A percentile compares a stretch with the other conserved stretches of the same genome.
phyloP scores from a whole-genome alignment of 2,329 filamentous ascomycete genomes.

The Zymoseptoria brevis region DNA sequence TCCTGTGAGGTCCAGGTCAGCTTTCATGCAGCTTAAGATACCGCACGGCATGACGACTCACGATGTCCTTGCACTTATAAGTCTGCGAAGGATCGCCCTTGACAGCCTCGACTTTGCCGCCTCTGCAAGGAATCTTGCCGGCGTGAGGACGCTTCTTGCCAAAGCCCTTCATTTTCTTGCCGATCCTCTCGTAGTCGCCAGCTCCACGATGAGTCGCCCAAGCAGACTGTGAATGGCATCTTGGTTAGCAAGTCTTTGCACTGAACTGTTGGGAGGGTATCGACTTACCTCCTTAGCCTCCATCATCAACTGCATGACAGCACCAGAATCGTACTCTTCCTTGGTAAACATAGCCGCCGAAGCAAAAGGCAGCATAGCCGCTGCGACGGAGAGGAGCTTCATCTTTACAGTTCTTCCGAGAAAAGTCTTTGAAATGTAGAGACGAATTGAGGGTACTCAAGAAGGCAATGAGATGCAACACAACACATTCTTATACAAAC shows the following conservation, averaged over 20 bases:
- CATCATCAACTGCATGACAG: constrained; percentile 15
- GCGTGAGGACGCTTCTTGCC: constrained; percentile 5
- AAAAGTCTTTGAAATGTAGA: too few species aligned
- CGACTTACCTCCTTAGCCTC: constrained; percentile 3
- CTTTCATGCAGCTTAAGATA: constrained; percentile 26
- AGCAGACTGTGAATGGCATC: constrained; percentile 6
- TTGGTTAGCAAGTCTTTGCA: background rate
- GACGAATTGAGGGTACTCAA: background rate
- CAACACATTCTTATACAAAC: background rate
- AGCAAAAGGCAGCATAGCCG: constrained; percentile 13
- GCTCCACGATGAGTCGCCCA: constrained; percentile 19
- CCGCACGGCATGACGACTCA: too few species aligned
- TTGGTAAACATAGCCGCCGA: constrained; percentile 12
- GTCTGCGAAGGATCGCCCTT: constrained; percentile 42
- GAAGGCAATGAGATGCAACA: background rate
- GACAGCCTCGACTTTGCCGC: constrained; percentile 40
- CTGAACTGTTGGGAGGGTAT: background rate
- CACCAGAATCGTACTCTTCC: constrained; percentile 14
- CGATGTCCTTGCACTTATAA: constrained; percentile 34
- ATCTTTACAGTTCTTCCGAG: constrained; percentile 2
- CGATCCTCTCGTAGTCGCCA: constrained; percentile 16
- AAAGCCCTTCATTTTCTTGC: constrained; percentile 11
- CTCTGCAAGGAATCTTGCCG: constrained; percentile 28
- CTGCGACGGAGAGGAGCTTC: constrained; percentile 15
- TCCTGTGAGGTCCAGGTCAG: constrained; percentile 30